These are phyloP conservation scores for Russula sp. DNA, from an alignment of 768 basidiomycete species.

Conservation along the genomic window DNA sequence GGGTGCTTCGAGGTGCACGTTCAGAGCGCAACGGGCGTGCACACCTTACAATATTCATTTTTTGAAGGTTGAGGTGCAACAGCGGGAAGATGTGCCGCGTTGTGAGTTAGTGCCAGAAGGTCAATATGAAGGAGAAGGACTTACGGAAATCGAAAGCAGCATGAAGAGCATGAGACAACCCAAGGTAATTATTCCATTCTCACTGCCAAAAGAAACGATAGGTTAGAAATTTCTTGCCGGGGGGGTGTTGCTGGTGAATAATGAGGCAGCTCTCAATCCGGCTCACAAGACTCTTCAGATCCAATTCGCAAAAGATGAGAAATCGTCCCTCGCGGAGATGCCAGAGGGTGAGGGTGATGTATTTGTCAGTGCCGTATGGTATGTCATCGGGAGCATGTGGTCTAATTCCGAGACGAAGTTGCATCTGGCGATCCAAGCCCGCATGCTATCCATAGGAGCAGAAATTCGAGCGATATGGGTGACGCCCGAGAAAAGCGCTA, in stretches of 20 bases:
- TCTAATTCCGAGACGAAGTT: conserved; percentile 10
- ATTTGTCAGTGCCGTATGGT: conserved; percentile 3
- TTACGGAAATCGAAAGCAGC: background rate
- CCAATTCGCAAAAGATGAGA: background rate
- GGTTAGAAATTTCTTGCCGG: background rate
- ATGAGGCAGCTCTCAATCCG: background rate
- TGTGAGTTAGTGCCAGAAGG: background rate
- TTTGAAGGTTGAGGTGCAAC: no score
- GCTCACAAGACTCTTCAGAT: background rate
- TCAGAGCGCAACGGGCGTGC: no score
- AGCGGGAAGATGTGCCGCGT: background rate
- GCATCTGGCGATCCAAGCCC: background rate
- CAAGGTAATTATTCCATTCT: background rate
- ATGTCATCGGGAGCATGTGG: background rate
- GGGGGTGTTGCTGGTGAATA: background rate
- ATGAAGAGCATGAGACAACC: background rate
- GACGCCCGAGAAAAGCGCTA: conserved; percentile 3
- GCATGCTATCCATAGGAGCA: background rate
- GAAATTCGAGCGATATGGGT: background rate
- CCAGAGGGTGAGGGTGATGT: conserved; percentile 1
- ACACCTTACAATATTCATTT: no score
- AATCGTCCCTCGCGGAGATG: background rate
- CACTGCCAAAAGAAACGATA: background rate
- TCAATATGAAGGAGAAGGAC: background rate
- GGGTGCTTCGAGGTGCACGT: no score